phyloP scores from a whole-genome alignment of 768 basidiomycete genomes.

The Naganishia antarctica region DNA sequence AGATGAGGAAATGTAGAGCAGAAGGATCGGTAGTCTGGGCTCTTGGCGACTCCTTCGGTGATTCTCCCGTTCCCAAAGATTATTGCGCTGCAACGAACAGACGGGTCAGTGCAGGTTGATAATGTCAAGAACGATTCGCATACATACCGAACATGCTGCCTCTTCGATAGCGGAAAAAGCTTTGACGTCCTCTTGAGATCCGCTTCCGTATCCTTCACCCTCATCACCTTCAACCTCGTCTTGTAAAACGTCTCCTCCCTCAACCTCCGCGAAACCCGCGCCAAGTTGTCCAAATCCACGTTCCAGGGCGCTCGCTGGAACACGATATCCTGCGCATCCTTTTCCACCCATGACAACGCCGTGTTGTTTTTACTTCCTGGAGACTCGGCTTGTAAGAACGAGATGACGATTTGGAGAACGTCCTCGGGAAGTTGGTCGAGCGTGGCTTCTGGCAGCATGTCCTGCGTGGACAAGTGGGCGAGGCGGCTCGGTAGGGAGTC shows the following conservation, averaged over 20 bases:
- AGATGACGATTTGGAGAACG: constrained; percentile 9
- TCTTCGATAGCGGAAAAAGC: not conserved
- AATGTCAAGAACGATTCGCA: no score
- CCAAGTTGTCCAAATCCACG: not conserved
- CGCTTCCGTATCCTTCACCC: constrained; percentile 11
- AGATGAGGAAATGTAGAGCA: not conserved
- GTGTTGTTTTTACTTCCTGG: not conserved
- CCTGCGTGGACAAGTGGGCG: not conserved
- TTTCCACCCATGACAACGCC: not conserved
- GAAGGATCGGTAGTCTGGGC: not conserved
- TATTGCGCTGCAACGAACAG: not conserved
- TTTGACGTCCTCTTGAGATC: not conserved
- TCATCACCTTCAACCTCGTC: constrained; percentile 2
- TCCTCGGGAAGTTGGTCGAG: constrained; percentile 8
- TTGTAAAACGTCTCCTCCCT: constrained; percentile 8
- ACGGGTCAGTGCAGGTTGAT: not conserved
- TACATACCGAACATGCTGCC: constrained; percentile 4
- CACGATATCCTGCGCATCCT: constrained; percentile 12
- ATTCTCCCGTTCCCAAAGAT: constrained; percentile 2
- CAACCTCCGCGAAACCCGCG: not conserved
- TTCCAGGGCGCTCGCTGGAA: constrained; percentile 8
- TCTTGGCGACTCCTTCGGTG: constrained; percentile 11
- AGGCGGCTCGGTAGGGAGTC: not conserved
- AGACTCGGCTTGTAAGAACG: not conserved
- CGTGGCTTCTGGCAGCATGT: not conserved